Evolutionary conservation across 2,329 filamentous ascomycete genomes (phyloP).

Genomic region (Xylariaceae sp.): DNA sequence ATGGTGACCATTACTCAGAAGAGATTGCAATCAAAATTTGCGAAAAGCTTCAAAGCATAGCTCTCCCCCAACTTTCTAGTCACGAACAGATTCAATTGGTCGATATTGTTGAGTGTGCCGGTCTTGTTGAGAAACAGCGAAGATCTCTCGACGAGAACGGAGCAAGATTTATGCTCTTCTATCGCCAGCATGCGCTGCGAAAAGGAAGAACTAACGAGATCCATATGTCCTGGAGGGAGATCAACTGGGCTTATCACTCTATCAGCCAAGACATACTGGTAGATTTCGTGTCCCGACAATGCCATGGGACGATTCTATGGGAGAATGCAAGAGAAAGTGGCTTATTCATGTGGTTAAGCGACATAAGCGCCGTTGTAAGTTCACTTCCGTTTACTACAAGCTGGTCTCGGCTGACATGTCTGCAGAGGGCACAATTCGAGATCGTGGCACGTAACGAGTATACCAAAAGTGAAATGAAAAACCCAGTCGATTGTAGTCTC

Average conservation of each 20-base stretch:
- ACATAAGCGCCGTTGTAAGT: conserved; percentile 69
- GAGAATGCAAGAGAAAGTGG: conserved; percentile 80
- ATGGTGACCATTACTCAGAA: conserved; percentile 66
- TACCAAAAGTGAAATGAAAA: conserved; percentile 79
- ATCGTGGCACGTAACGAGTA: conserved; percentile 91
- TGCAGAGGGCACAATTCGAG: conserved; percentile 74
- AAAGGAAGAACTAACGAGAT: conserved; percentile 61
- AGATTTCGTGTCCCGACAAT: conserved; percentile 77
- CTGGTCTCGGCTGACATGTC: background rate
- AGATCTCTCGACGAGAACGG: conserved; percentile 89
- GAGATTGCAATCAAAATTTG: conserved; percentile 66
- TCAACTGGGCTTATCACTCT: conserved; percentile 82
- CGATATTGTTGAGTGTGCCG: conserved; percentile 79
- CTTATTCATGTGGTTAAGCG: conserved; percentile 91
- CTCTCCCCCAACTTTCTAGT: conserved; percentile 75
- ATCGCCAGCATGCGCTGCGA: conserved; percentile 72
- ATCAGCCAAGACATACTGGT: conserved; percentile 83
- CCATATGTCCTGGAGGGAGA: conserved; percentile 71
- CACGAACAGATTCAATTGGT: conserved; percentile 83
- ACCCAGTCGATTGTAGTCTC: conserved; percentile 84
- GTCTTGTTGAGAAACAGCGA: conserved; percentile 79
- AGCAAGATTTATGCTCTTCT: conserved; percentile 81
- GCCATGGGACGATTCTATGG: conserved; percentile 78
- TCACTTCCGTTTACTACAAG: background rate
- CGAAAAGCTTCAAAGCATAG: conserved; percentile 69